A percentile compares a stretch with the other conserved stretches of the same genome.
These are phyloP conservation scores for Daedaleopsis nitida DNA, from an alignment of 768 basidiomycete species.

Conservation along the genomic window DNA sequence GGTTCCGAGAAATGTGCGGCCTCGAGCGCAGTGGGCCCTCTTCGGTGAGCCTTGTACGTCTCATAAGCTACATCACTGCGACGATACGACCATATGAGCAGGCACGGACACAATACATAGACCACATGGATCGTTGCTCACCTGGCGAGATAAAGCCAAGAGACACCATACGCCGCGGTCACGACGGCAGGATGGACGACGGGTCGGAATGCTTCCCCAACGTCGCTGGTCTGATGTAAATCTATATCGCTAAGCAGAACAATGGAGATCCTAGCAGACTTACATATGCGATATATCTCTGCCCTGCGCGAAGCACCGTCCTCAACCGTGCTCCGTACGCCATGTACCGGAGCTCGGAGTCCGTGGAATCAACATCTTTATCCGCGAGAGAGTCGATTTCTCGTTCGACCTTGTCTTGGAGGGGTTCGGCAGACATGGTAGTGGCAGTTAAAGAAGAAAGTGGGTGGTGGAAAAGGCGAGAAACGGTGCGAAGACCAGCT, in stretches of 20 bases:
- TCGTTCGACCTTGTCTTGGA: constrained; percentile 40
- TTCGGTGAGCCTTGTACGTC: constrained; percentile 73
- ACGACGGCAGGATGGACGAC: constrained; percentile 74
- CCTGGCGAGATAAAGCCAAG: constrained; percentile 80
- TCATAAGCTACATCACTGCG: constrained; percentile 74
- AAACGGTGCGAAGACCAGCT: not conserved
- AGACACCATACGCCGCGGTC: constrained; percentile 76
- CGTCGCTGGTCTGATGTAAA: constrained; percentile 64
- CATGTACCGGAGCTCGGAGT: constrained; percentile 70
- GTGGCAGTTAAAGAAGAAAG: constrained; percentile 9
- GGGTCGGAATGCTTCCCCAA: constrained; percentile 83
- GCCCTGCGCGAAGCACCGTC: constrained; percentile 69
- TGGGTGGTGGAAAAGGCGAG: not conserved
- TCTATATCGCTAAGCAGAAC: constrained; percentile 22
- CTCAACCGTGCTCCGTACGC: constrained; percentile 79
- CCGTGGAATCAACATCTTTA: constrained; percentile 62
- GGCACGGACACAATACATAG: not conserved
- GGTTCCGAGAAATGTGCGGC: constrained; percentile 71
- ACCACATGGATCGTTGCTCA: constrained; percentile 31
- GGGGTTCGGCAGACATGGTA: constrained; percentile 16
- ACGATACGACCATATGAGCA: not conserved
- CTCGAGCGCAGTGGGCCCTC: constrained; percentile 67
- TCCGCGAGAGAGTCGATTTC: constrained; percentile 63
- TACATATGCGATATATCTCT: constrained; percentile 81
- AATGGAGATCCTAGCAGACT: constrained; percentile 24